A percentile compares a stretch with the other conserved stretches of the same genome.
Conservation (phyloP, 495 filamentous ascomycete species). For the Xylaria nigripes region DNA sequence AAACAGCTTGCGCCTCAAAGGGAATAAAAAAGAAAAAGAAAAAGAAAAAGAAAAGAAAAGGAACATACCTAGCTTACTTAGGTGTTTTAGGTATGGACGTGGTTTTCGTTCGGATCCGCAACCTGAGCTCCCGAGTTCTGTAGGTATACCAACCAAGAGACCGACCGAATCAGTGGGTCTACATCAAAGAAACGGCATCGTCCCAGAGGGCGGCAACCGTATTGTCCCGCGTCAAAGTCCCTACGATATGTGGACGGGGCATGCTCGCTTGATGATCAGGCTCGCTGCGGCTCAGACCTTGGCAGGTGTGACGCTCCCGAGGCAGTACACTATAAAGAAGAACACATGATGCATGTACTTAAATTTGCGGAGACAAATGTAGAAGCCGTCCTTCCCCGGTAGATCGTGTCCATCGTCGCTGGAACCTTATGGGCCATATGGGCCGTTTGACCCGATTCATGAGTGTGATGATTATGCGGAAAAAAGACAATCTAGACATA, state of each 20-base stretch:
- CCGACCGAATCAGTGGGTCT: not conserved
- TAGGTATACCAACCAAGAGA: not conserved
- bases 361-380: conserved; percentile 1
- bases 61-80: not conserved
- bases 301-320: not conserved
- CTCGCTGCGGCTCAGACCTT: not conserved
- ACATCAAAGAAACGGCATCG: too few relatives aligned
- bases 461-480: not conserved
- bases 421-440: too few relatives aligned
- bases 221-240: not conserved
- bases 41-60: not conserved
- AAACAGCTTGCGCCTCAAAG: not conserved
- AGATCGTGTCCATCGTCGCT: not conserved
- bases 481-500: not conserved
- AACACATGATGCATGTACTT: not conserved
- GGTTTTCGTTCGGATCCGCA: not conserved
- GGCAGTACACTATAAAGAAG: not conserved
- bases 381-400: not conserved
- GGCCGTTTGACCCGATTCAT: not conserved
- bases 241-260: not conserved
- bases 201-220: not conserved
- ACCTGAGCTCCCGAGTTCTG: not conserved
- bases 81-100: too few relatives aligned
- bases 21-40: too few relatives aligned
- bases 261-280: not conserved